Evolutionary conservation across 1,139 yeast species (phyloP), one percentile per base, ranked within the genome.

Genomic region (Candida gigantensis): DNA sequence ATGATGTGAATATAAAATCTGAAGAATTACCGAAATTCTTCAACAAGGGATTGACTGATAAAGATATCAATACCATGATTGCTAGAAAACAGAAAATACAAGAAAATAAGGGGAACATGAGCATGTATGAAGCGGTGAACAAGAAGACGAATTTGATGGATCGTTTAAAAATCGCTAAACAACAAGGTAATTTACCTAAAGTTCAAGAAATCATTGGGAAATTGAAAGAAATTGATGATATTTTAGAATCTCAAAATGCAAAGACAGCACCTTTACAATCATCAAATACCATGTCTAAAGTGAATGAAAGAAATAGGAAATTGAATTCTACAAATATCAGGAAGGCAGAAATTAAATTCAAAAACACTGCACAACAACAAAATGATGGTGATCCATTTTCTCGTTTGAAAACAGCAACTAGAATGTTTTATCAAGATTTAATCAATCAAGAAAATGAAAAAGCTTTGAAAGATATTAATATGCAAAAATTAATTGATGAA

Each of bases 321-420:
- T 75, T 84, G 44, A 92, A 90, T 60, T 81, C 80, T 55, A 80
- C 80, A 34, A 80, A 79, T 38, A 80, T 89, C 45, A 79, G 95
- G 51, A 76, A 77, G 51, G 96, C 96, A 1, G 97, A 90, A 57
- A 64, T 81, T 35, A 72, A 50, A 30, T 70, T 73, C 5, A 77
- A 82, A 51, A 62, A 72, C 41, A 65, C 72, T 24, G 15, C 16
- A 20, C 35, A 32, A 27, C 35, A 32, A 20, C 44, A 55, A 10
- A 56, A 55, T 29, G 71, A 74, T 36, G 81, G 84, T 6, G 95
- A 92, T 65, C 97, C 98, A 23, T 92, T 92, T 60, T 81, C 88
- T 45, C 77, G 97, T 58, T 74, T 92, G 53, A 84, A 88, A 57
- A 90, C 97, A 0, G 82, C 80, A 42, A 86, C 97, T 1, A 78